A percentile compares a stretch with the other conserved stretches of the same genome.
These are phyloP conservation scores for Salvia hispanica DNA, from an alignment of 257 asterid genomes.

Conservation along the genomic window DNA sequence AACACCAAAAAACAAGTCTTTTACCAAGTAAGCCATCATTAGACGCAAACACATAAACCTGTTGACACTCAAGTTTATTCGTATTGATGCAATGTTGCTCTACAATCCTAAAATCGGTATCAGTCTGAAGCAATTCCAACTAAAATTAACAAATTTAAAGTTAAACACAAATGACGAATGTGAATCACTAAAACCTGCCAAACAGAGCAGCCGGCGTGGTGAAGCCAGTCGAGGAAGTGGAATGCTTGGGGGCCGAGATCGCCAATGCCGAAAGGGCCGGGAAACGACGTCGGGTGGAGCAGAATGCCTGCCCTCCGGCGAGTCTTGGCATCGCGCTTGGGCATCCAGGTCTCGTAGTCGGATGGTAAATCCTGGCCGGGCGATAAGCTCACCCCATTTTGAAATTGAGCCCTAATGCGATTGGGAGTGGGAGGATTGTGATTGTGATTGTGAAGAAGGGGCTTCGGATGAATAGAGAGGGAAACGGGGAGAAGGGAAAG, in stretches of 20 bases:
- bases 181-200: slow-evolving; percentile 68
- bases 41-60: not conserved
- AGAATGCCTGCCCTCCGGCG: slow-evolving; percentile 92
- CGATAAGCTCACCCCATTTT: slow-evolving; percentile 37
- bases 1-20: slow-evolving; percentile 6
- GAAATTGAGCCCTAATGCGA: slow-evolving; percentile 30
- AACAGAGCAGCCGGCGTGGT: slow-evolving; percentile 84
- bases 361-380: slow-evolving; percentile 79
- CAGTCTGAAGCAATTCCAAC: not conserved
- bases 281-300: slow-evolving; percentile 94
- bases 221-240: slow-evolving; percentile 88
- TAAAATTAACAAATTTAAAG: not conserved
- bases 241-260: slow-evolving; percentile 88
- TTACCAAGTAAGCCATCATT: slow-evolving; percentile 2
- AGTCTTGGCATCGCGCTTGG: slow-evolving; percentile 43
- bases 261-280: slow-evolving; percentile 92
- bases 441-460: slow-evolving; percentile 16
- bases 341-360: slow-evolving; percentile 71
- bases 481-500: slow-evolving; percentile 39
- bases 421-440: slow-evolving; percentile 16
- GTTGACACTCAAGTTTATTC: not conserved
- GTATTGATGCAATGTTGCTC: not conserved
- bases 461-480: slow-evolving; percentile 31
- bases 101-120: not conserved
- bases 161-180: slow-evolving; percentile 1